Percentiles rank a stretch among this genome's conserved stretches.
Evolutionary conservation across 2,329 filamentous ascomycete genomes (phyloP).

Genomic region (Fusarium cicatricum): DNA sequence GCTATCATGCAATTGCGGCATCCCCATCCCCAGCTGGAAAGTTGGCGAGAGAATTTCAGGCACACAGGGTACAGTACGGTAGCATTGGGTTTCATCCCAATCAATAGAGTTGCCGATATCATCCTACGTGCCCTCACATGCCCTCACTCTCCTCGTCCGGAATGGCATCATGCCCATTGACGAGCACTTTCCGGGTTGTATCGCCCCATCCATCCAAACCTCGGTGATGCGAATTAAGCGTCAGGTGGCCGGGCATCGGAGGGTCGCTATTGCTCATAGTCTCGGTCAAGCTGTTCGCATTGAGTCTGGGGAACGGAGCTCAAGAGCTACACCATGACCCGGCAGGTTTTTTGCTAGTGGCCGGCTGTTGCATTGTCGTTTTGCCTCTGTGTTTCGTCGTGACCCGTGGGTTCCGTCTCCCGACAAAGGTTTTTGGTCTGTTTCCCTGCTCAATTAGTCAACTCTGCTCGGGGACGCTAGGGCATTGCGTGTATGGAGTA

Average conservation of each 20-base stretch:
- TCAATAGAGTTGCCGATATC: slow-evolving; percentile 1
- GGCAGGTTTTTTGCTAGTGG: slow-evolving; percentile 10
- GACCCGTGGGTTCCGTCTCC: too few relatives aligned
- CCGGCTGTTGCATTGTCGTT: slow-evolving; percentile 6
- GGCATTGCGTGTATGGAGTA: background rate
- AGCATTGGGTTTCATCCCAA: slow-evolving; percentile 2
- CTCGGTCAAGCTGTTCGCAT: slow-evolving; percentile 18
- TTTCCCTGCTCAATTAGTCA: background rate
- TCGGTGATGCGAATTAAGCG: slow-evolving; percentile 8
- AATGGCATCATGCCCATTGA: slow-evolving; percentile 18
- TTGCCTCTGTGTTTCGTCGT: slow-evolving; percentile 8
- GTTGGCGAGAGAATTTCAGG: slow-evolving; percentile 2
- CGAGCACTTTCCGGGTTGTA: slow-evolving; percentile 23
- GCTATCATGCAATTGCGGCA: slow-evolving; percentile 7
- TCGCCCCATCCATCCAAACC: slow-evolving; percentile 15
- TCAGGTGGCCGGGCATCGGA: slow-evolving; percentile 30
- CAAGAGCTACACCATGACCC: slow-evolving; percentile 16
- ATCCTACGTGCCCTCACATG: background rate
- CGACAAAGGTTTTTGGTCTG: slow-evolving; percentile 1
- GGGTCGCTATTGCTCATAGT: slow-evolving; percentile 31
- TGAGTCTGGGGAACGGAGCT: slow-evolving; percentile 34
- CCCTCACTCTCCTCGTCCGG: background rate
- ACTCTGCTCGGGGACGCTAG: background rate
- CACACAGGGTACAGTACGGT: slow-evolving; percentile 1
- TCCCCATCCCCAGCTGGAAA: slow-evolving; percentile 17